Conservation (phyloP, 306 rosid species). For the Cucumis hystrix region DNA sequence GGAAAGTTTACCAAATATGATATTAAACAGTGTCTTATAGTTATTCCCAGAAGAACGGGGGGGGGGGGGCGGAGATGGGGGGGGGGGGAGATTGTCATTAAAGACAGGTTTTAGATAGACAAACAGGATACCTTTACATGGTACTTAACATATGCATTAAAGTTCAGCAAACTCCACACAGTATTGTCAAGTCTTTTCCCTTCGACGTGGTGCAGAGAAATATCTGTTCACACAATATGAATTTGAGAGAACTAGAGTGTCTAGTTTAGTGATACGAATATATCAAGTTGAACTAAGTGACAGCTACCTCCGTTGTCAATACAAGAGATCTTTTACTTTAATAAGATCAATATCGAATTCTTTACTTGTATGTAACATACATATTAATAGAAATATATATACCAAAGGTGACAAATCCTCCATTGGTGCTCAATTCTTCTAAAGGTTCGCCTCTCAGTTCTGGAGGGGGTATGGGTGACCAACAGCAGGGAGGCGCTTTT, state of each 20-base stretch:
- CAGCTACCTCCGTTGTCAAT: background rate
- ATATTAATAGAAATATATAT: constrained; percentile 7
- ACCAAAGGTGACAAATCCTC: constrained; percentile 88
- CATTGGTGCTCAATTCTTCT: constrained; percentile 80
- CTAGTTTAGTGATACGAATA: background rate
- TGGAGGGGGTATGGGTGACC: constrained; percentile 97
- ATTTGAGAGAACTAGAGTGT: background rate
- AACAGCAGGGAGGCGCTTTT: constrained; percentile 66
- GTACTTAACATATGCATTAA: constrained; percentile 51
- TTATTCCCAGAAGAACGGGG: background rate
- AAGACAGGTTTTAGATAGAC: background rate
- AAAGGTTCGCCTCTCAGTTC: constrained; percentile 75
- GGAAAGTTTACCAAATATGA: background rate
- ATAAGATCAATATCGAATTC: background rate
- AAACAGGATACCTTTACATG: constrained; percentile 57
- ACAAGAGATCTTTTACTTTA: background rate
- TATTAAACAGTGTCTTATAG: background rate
- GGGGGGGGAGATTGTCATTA: background rate
- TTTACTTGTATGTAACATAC: background rate
- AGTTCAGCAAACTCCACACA: constrained; percentile 72
- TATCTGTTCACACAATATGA: constrained; percentile 29
- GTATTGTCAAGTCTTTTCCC: constrained; percentile 66
- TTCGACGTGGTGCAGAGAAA: constrained; percentile 43
- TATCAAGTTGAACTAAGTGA: background rate
- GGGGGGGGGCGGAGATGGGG: too few species aligned